phyloP scores from a whole-genome alignment of 2,329 filamentous ascomycete species.

The Fusarium metavorans region DNA sequence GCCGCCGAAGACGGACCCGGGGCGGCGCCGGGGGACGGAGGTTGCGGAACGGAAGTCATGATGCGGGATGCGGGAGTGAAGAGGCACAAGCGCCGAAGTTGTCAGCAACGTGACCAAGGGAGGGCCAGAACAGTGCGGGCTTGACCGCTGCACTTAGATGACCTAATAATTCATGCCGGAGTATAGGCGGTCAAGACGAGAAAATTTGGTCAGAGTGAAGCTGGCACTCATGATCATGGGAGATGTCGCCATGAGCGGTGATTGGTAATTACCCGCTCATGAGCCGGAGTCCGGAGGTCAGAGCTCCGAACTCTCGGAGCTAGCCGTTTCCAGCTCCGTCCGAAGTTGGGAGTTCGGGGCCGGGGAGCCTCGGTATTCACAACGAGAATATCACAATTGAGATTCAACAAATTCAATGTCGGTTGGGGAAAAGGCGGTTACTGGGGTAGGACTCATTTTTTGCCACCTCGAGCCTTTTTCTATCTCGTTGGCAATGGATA shows the following conservation, averaged over 20 bases:
- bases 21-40: slow-evolving; percentile 4
- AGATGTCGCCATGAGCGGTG: slow-evolving; percentile 20
- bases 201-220: not conserved
- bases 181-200: not conserved
- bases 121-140: not conserved
- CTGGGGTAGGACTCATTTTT: not conserved
- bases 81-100: not conserved
- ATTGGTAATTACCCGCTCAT: not conserved
- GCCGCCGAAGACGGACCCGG: slow-evolving; percentile 11
- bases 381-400: not conserved
- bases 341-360: not conserved
- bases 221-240: slow-evolving; percentile 1
- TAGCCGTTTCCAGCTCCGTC: slow-evolving; percentile 4
- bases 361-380: not conserved
- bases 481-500: not conserved
- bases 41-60: slow-evolving; percentile 13
- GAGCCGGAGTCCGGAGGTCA: not conserved
- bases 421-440: not conserved
- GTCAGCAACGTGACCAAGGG: not conserved
- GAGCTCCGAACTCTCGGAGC: slow-evolving; percentile 19
- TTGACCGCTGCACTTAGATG: not conserved
- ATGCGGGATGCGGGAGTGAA: not conserved
- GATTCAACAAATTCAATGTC: not conserved
- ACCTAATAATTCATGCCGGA: not conserved
- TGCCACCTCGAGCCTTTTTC: not conserved